Conservation (phyloP, 169 alveolate species). For the Babesia sp. region DNA sequence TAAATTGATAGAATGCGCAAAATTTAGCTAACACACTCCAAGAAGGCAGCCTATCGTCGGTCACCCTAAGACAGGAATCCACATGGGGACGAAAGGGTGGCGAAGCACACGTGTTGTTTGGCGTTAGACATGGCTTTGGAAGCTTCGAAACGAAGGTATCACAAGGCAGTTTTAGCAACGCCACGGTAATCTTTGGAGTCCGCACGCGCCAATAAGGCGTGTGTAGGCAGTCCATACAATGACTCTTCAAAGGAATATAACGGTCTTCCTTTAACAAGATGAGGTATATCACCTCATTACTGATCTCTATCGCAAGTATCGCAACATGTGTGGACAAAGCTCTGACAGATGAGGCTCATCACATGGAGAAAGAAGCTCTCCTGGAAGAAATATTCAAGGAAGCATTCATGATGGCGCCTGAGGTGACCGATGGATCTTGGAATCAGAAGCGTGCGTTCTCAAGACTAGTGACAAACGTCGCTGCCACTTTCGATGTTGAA, state of each 20-base stretch:
- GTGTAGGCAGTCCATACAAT: conserved; percentile 10
- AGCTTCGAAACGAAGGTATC: not conserved
- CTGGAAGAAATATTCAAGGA: conserved; percentile 37
- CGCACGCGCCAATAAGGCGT: conserved; percentile 25
- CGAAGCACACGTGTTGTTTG: not conserved
- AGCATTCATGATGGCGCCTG: conserved; percentile 37
- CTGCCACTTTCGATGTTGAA: conserved; percentile 49
- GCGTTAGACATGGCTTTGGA: not conserved
- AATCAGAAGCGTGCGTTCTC: conserved; percentile 21
- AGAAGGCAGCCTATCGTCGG: not conserved
- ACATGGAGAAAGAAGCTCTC: not conserved
- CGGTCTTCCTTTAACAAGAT: not conserved
- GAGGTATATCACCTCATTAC: not conserved
- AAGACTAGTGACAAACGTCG: conserved; percentile 15
- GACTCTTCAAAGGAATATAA: not conserved
- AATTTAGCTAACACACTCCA: too few species aligned
- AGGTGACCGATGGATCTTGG: conserved; percentile 28
- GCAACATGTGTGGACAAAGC: conserved; percentile 4
- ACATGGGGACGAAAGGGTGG: not conserved
- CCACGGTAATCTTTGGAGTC: not conserved
- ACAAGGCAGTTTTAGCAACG: not conserved
- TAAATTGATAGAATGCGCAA: too few species aligned
- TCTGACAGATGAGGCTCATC: not conserved
- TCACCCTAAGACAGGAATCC: not conserved
- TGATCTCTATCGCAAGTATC: conserved; percentile 7